phyloP scores from a whole-genome alignment of 2,329 filamentous ascomycete genomes.

The Capronia americana region DNA sequence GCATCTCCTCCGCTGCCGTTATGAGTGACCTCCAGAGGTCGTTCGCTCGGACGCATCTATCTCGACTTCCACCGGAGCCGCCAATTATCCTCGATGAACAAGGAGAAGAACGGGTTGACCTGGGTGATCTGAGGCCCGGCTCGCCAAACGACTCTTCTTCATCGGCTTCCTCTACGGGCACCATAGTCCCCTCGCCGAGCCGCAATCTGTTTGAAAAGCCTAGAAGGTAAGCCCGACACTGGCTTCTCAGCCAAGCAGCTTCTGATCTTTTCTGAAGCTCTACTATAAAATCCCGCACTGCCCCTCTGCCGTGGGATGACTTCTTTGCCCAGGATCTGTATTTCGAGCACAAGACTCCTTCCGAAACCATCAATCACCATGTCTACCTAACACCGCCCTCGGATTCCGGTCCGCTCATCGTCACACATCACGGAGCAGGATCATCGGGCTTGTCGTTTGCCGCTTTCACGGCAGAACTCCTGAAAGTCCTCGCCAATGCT shows the following conservation, averaged over 20 bases:
- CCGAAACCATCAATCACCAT: slow-evolving; percentile 70
- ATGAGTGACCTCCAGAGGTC: slow-evolving; percentile 81
- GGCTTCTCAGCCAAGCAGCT: background rate
- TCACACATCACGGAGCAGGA: slow-evolving; percentile 93
- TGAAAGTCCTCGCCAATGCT: slow-evolving; percentile 75
- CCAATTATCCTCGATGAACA: slow-evolving; percentile 55
- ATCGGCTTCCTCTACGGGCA: slow-evolving; percentile 88
- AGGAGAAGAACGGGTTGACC: slow-evolving; percentile 45
- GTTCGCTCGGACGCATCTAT: slow-evolving; percentile 77
- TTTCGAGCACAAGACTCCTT: slow-evolving; percentile 55
- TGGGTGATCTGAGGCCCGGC: slow-evolving; percentile 39
- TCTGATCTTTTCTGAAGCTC: slow-evolving; percentile 19
- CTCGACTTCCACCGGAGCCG: slow-evolving; percentile 64
- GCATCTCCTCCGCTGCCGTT: slow-evolving; percentile 1
- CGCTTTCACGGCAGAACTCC: slow-evolving; percentile 76
- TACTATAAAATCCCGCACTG: slow-evolving; percentile 51
- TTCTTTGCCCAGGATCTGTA: slow-evolving; percentile 91
- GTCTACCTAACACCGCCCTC: slow-evolving; percentile 83
- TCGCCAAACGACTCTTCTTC: slow-evolving; percentile 71
- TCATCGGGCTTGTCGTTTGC: slow-evolving; percentile 94
- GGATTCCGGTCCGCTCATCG: slow-evolving; percentile 76
- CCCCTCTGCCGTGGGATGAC: slow-evolving; percentile 80
- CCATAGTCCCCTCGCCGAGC: slow-evolving; percentile 79
- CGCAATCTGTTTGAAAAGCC: slow-evolving; percentile 76
- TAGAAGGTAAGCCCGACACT: slow-evolving; percentile 61